A percentile compares a stretch with the other conserved stretches of the same genome.
Evolutionary conservation across 768 basidiomycete genomes (phyloP).

Genomic region (Russula vinacea): DNA sequence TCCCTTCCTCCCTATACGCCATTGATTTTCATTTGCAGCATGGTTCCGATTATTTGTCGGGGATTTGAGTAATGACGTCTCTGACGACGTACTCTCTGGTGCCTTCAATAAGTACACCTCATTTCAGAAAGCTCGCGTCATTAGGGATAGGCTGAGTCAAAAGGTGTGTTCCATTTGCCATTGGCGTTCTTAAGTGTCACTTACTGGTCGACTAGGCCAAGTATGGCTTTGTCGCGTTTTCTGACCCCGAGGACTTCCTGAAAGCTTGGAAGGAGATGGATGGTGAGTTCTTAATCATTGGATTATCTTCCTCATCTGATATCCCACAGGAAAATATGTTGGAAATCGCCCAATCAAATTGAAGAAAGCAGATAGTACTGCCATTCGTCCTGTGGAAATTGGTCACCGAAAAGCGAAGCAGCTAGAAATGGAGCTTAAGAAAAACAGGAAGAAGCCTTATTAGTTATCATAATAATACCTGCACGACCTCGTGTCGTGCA

Average conservation of each 20-base stretch:
- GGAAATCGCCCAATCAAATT: slow-evolving; percentile 96
- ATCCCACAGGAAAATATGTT: slow-evolving; percentile 83
- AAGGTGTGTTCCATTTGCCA: slow-evolving; percentile 57
- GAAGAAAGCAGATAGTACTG: slow-evolving; percentile 86
- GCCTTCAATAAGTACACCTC: slow-evolving; percentile 93
- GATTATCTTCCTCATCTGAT: slow-evolving; percentile 5
- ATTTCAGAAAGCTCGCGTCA: slow-evolving; percentile 93
- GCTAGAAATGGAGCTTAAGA: slow-evolving; percentile 87
- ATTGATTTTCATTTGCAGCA: slow-evolving; percentile 45
- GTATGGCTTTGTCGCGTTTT: slow-evolving; percentile 96
- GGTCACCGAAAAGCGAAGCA: slow-evolving; percentile 89
- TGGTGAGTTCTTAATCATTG: slow-evolving; percentile 49
- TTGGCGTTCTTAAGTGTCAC: slow-evolving; percentile 15
- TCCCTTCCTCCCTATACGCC: slow-evolving; percentile 1
- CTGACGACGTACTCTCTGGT: slow-evolving; percentile 88
- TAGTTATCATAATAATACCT: slow-evolving; percentile 35
- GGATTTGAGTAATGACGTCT: slow-evolving; percentile 96
- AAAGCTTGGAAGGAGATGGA: slow-evolving; percentile 99
- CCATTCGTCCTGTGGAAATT: slow-evolving; percentile 88
- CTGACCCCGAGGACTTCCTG: slow-evolving; percentile 96
- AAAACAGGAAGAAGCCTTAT: slow-evolving; percentile 81
- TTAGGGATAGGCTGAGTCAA: slow-evolving; percentile 87
- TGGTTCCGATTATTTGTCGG: slow-evolving; percentile 99
- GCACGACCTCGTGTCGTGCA: background rate
- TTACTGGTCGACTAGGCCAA: slow-evolving; percentile 60